Conservation (phyloP, 139 green algal species). For the Pseudopediastrum boryanum region DNA sequence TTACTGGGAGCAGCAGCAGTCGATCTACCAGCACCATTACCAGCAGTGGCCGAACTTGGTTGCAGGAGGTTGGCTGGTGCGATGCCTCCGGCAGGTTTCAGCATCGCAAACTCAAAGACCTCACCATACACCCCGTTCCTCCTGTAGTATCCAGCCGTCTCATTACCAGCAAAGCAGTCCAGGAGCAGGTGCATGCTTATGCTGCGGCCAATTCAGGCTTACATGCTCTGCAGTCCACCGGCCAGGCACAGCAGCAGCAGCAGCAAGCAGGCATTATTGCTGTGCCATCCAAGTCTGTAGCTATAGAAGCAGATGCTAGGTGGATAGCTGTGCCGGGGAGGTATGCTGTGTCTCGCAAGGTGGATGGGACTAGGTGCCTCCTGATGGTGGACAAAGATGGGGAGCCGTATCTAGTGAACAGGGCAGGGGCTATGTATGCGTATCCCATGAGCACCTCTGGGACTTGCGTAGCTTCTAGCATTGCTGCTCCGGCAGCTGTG, state of each 20-base stretch:
- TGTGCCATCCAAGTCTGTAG: not conserved
- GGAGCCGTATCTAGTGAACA: conserved; percentile 38
- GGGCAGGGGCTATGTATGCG: conserved; percentile 32
- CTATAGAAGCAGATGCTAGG: not conserved
- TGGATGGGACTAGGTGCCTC: conserved; percentile 41
- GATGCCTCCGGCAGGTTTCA: not conserved
- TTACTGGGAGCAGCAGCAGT: too few species aligned
- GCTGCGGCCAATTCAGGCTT: conserved; percentile 12
- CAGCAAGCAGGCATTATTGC: not conserved
- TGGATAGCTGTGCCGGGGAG: conserved; percentile 35
- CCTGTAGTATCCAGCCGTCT: conserved; percentile 23
- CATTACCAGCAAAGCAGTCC: conserved; percentile 12
- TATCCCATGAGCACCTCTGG: conserved; percentile 21
- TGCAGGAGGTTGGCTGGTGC: too few species aligned
- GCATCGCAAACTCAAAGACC: not conserved
- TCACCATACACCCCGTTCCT: not conserved
- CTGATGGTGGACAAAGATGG: conserved; percentile 8
- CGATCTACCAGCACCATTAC: too few species aligned
- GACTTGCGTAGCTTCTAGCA: not conserved
- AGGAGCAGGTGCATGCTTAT: not conserved
- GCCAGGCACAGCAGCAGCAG: not conserved
- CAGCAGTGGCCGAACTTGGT: too few species aligned
- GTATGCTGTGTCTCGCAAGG: conserved; percentile 42
- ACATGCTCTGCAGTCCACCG: not conserved
- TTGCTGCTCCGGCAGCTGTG: too few species aligned